Percentiles rank a stretch among this genome's conserved stretches.
Conservation (phyloP, 2,329 filamentous ascomycete species). For the Xenoacremonium recifei region DNA sequence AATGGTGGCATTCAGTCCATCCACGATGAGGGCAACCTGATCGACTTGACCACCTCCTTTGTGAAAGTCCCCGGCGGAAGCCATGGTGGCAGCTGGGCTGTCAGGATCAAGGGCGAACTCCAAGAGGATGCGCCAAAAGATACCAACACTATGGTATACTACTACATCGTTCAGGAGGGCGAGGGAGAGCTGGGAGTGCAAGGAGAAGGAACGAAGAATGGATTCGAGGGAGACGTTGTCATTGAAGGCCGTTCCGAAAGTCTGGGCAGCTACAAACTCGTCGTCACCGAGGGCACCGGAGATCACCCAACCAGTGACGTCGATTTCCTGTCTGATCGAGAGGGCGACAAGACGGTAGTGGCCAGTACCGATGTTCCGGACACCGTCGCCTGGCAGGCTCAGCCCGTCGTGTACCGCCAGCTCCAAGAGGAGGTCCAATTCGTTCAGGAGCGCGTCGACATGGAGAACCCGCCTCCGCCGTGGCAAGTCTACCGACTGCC, state of each 20-base stretch:
- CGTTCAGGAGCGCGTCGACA: conserved; percentile 47
- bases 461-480: conserved; percentile 74
- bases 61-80: conserved; percentile 85
- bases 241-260: conserved; percentile 68
- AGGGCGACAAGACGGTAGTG: conserved; percentile 74
- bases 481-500: conserved; percentile 80
- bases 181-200: conserved; percentile 61
- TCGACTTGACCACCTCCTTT: conserved; percentile 92
- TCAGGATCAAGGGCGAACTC: conserved; percentile 78
- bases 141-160: conserved; percentile 74
- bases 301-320: conserved; percentile 64
- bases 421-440: conserved; percentile 50
- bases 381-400: conserved; percentile 80
- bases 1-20: conserved; percentile 86
- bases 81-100: conserved; percentile 90
- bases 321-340: conserved; percentile 64
- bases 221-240: conserved; percentile 60
- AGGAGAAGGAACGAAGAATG: conserved; percentile 48
- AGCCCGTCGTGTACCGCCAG: conserved; percentile 59
- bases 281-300: conserved; percentile 68
- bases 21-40: conserved; percentile 80
- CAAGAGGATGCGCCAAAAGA: conserved; percentile 65
- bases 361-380: conserved; percentile 65
- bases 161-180: conserved; percentile 81
- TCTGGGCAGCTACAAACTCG: conserved; percentile 77